Evolutionary conservation across 306 rosid species (phyloP).

Genomic region (Purshia tridentata): DNA sequence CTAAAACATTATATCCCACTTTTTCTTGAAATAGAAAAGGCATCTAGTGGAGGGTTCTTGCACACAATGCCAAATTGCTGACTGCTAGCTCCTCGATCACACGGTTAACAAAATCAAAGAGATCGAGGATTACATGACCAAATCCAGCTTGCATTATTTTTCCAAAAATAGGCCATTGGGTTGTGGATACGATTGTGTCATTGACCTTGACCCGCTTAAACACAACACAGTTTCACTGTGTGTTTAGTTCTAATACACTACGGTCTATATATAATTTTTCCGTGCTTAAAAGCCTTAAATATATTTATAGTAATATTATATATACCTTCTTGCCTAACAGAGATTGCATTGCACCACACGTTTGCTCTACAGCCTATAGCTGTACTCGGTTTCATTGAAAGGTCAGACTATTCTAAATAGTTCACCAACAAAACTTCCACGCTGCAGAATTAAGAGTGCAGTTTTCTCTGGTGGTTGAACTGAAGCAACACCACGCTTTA

Average conservation of each 20-base stretch:
- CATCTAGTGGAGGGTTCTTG: slow-evolving; percentile 6
- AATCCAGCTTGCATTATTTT: not conserved
- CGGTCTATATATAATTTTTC: not conserved
- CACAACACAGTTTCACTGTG: not conserved
- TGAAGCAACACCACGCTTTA: too few species aligned
- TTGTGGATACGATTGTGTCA: not conserved
- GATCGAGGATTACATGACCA: not conserved
- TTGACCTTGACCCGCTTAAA: not conserved
- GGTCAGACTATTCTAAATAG: too few species aligned
- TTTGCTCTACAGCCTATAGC: too few species aligned
- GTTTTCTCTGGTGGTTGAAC: too few species aligned
- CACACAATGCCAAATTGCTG: not conserved
- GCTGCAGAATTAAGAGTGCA: too few species aligned
- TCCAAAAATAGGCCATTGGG: not conserved
- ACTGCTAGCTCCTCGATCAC: not conserved
- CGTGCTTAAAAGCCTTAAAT: too few species aligned
- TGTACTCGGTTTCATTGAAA: too few species aligned
- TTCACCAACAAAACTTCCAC: too few species aligned
- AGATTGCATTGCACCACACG: too few species aligned
- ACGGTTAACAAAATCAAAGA: not conserved
- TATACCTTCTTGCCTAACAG: too few species aligned
- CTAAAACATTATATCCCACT: not conserved
- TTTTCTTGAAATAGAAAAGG: not conserved
- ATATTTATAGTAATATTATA: too few species aligned
- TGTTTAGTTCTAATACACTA: not conserved